Conservation (phyloP, 1,139 yeast species). For the Protomyces inouyei region DNA sequence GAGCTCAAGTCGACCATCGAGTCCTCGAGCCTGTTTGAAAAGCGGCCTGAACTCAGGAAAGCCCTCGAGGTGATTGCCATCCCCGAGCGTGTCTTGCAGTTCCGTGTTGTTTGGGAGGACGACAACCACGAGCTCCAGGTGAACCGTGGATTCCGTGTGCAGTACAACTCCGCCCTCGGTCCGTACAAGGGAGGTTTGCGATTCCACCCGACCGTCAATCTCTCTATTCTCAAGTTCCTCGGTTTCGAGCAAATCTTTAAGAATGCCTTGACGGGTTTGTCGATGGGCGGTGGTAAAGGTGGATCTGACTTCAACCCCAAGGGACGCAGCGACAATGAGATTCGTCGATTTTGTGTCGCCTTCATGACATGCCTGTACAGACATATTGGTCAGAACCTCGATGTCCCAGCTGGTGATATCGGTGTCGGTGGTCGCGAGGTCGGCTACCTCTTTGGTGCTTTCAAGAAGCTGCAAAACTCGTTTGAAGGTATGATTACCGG, state of each 20-base stretch:
- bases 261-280: conserved; percentile 93
- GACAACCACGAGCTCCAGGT: conserved; percentile 88
- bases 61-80: conserved; percentile 86
- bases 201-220: conserved; percentile 94
- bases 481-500: conserved; percentile 98
- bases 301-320: conserved; percentile 98
- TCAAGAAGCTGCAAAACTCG: conserved; percentile 83
- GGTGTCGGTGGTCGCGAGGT: conserved; percentile 91
- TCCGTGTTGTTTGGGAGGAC: conserved; percentile 97
- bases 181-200: conserved; percentile 99
- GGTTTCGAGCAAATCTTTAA: conserved; percentile 98
- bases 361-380: conserved; percentile 94
- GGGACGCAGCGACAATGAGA: conserved; percentile 86
- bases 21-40: conserved; percentile 82
- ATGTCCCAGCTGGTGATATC: conserved; percentile 97
- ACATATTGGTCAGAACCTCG: conserved; percentile 95
- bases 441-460: conserved; percentile 94
- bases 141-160: conserved; percentile 96
- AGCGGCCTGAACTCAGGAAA: conserved; percentile 84
- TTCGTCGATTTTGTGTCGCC: conserved; percentile 92
- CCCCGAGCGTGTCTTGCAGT: conserved; percentile 92
- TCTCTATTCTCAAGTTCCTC: conserved; percentile 88
- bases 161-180: conserved; percentile 96
- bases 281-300: conserved; percentile 99
- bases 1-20: conserved; percentile 84